A percentile compares a stretch with the other conserved stretches of the same genome.
Conservation (phyloP, 1,284 basidiomycete species). For the Ganoderma leucocontextum region DNA sequence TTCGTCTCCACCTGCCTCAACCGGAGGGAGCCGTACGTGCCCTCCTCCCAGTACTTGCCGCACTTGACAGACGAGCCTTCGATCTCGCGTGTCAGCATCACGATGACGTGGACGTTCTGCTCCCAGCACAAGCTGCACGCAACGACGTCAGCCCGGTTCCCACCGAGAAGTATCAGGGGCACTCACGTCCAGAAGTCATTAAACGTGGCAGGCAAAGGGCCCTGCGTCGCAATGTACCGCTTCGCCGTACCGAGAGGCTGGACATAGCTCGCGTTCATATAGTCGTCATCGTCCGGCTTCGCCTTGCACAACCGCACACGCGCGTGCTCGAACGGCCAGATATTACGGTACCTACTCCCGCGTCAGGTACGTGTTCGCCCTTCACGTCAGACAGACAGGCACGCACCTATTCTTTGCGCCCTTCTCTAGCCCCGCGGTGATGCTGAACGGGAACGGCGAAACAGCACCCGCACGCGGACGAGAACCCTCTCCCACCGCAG, state of each 20-base stretch:
- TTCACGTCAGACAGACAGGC: not conserved
- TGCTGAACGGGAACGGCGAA: slow-evolving; percentile 83
- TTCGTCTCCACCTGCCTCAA: slow-evolving; percentile 71
- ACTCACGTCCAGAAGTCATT: slow-evolving; percentile 96
- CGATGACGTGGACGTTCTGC: slow-evolving; percentile 81
- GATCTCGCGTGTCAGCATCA: slow-evolving; percentile 92
- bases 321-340: slow-evolving; percentile 96
- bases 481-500: slow-evolving; percentile 18
- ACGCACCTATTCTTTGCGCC: slow-evolving; percentile 91
- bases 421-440: slow-evolving; percentile 95
- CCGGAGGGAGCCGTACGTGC: slow-evolving; percentile 74
- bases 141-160: slow-evolving; percentile 1
- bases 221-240: slow-evolving; percentile 96
- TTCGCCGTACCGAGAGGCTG: slow-evolving; percentile 84
- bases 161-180: not conserved
- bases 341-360: slow-evolving; percentile 81
- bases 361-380: not conserved
- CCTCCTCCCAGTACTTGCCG: slow-evolving; percentile 88
- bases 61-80: slow-evolving; percentile 93
- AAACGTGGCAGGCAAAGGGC: slow-evolving; percentile 91
- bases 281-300: slow-evolving; percentile 75
- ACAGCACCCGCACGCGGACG: slow-evolving; percentile 17
- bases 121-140: slow-evolving; percentile 75
- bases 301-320: slow-evolving; percentile 75
- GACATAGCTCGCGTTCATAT: slow-evolving; percentile 93